phyloP scores from a whole-genome alignment of 352 stramenopile species.

The Phytophthora pini region DNA sequence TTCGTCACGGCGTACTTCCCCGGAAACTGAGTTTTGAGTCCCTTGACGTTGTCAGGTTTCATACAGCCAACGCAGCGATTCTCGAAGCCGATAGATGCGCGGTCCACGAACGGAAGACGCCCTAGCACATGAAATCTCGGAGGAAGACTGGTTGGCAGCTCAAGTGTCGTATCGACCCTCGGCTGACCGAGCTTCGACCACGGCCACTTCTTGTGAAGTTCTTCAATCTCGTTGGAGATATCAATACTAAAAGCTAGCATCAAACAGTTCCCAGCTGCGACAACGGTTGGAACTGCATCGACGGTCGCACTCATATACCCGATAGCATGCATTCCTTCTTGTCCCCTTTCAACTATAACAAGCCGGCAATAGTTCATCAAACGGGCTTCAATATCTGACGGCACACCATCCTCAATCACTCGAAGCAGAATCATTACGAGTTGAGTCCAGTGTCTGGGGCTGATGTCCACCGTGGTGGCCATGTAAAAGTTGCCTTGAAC shows the following conservation, averaged over 20 bases:
- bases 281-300: background rate
- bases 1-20: background rate
- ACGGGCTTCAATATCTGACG: background rate
- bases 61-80: background rate
- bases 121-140: background rate
- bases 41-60: background rate
- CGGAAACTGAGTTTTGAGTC: background rate
- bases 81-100: background rate
- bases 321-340: background rate
- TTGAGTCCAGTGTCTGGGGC: background rate
- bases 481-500: background rate
- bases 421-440: background rate
- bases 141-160: background rate
- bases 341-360: background rate
- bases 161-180: background rate
- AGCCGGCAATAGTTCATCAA: background rate
- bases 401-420: background rate
- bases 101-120: background rate
- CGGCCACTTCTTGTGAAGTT: background rate
- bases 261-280: background rate
- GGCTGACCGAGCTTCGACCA: background rate
- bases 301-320: background rate
- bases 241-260: background rate
- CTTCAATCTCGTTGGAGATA: background rate
- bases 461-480: background rate